These are phyloP conservation scores for Lobosporangium transversale DNA, from an alignment of 192 early-diverging fungal species.

Conservation along the genomic window DNA sequence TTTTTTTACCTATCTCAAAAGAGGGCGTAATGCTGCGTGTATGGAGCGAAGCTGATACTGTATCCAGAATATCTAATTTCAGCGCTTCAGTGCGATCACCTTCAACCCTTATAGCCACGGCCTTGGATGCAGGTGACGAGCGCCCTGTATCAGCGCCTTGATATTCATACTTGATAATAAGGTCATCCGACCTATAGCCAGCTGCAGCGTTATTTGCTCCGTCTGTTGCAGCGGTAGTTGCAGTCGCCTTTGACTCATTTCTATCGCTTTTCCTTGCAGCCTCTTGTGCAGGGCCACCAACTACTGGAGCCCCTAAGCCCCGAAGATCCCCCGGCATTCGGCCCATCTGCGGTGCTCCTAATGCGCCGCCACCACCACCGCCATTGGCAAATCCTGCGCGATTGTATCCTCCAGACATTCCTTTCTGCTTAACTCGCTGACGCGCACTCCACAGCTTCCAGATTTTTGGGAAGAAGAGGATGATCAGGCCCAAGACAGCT, in stretches of 20 bases:
- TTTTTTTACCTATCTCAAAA: too few species aligned
- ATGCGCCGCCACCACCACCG: neutral
- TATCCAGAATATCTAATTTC: too few species aligned
- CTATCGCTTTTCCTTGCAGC: neutral
- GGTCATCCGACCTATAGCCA: too few species aligned
- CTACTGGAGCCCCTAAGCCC: neutral
- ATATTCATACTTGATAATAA: too few species aligned
- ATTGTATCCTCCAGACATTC: neutral
- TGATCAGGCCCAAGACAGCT: neutral
- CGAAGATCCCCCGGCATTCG: neutral
- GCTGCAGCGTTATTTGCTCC: too few species aligned
- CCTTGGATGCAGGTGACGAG: too few species aligned
- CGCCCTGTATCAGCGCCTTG: too few species aligned
- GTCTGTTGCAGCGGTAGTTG: neutral
- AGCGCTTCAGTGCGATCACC: too few species aligned
- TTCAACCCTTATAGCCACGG: too few species aligned
- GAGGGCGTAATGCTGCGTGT: too few species aligned
- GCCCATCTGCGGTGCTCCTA: neutral
- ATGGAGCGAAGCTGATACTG: too few species aligned
- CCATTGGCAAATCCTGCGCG: neutral
- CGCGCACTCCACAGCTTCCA: neutral
- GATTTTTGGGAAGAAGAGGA: constrained; percentile 27
- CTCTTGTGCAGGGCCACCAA: neutral
- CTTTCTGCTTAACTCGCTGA: neutral
- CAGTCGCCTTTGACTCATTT: neutral